Evolutionary conservation across 148 eudicot species (phyloP).

Genomic region (Rheum nobile): DNA sequence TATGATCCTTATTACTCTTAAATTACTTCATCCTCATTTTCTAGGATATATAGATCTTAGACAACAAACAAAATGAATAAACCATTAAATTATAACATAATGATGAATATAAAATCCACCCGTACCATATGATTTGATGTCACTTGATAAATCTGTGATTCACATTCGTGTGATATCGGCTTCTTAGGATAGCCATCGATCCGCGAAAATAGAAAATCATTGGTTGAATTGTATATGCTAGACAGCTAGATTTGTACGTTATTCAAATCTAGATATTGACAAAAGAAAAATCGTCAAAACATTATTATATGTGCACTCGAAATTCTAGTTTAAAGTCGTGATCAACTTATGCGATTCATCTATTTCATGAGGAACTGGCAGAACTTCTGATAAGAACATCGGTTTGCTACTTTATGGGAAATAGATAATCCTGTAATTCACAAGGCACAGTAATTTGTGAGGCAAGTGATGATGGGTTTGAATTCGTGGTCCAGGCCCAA

Average conservation of each 20-base stretch:
- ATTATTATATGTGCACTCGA: background rate
- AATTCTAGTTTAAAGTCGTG: background rate
- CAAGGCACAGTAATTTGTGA: background rate
- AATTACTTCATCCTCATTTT: background rate
- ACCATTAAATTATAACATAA: background rate
- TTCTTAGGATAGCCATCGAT: too few relatives aligned
- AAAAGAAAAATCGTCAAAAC: background rate
- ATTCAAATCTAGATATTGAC: background rate
- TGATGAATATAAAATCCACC: background rate
- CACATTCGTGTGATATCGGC: background rate
- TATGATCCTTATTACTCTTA: background rate
- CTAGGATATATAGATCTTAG: background rate
- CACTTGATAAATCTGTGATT: background rate
- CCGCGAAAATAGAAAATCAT: too few relatives aligned
- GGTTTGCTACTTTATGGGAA: background rate
- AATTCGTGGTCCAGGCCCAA: background rate
- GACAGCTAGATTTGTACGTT: too few relatives aligned
- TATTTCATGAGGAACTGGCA: background rate
- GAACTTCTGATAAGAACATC: background rate
- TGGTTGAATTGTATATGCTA: background rate
- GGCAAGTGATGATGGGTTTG: background rate
- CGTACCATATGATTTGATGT: background rate
- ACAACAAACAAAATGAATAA: background rate
- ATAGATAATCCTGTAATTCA: background rate
- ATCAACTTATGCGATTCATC: background rate